Percentiles rank a stretch among this genome's conserved stretches.
These are phyloP conservation scores for Colletotrichum lentis DNA, from an alignment of 2,329 filamentous ascomycete species.

Conservation along the genomic window DNA sequence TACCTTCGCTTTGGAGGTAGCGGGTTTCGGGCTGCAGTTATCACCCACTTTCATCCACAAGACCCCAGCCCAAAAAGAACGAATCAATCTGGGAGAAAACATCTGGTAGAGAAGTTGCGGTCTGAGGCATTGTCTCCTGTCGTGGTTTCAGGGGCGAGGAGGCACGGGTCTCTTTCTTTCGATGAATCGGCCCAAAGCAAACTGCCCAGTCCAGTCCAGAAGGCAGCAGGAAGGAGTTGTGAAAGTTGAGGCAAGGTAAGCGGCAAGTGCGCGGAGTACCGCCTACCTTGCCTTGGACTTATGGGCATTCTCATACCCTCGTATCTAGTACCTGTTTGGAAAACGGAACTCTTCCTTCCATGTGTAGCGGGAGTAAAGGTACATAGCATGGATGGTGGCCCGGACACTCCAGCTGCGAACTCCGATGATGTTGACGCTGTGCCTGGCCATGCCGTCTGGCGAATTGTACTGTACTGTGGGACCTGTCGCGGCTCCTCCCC, in stretches of 20 bases:
- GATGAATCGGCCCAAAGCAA: constrained; percentile 18
- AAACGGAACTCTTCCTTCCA: constrained; percentile 25
- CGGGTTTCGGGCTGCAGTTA: constrained; percentile 9
- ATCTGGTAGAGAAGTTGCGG: constrained; percentile 34
- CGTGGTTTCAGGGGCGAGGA: constrained; percentile 30
- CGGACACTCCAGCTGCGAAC: constrained; percentile 10
- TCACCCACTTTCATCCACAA: constrained; percentile 9
- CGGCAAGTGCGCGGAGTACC: neutral
- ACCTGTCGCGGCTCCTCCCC: constrained; percentile 1
- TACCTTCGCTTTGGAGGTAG: neutral
- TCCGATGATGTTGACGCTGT: constrained; percentile 21
- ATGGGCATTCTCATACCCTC: neutral
- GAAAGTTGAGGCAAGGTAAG: neutral
- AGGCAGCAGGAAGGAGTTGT: neutral
- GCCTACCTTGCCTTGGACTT: too few species aligned
- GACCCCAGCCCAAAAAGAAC: neutral
- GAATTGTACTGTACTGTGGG: constrained; percentile 6
- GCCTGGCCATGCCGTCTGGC: constrained; percentile 5
- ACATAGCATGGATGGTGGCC: constrained; percentile 12
- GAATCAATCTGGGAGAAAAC: constrained; percentile 29
- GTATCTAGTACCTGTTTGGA: constrained; percentile 5
- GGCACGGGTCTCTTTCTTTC: constrained; percentile 19
- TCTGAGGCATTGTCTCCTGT: constrained; percentile 29
- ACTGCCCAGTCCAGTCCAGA: too few species aligned
- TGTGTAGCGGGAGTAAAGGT: constrained; percentile 4